Evolutionary conservation across 2,329 filamentous ascomycete species (phyloP).

Genomic region (Cucurbitaria berberidis): DNA sequence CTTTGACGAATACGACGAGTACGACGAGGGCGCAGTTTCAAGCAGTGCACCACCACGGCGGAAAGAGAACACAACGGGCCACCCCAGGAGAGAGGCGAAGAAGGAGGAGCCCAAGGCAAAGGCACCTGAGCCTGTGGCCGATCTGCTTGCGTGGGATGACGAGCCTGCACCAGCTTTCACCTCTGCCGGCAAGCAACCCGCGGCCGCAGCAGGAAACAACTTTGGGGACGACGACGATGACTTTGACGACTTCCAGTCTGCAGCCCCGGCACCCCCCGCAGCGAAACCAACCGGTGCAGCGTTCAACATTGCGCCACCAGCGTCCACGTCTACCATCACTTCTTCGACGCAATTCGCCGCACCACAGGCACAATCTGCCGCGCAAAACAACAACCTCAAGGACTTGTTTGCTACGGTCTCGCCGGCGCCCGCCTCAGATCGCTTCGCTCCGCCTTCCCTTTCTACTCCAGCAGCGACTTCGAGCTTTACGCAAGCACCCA

Average conservation of each 20-base stretch:
- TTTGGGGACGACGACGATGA: conserved; percentile 78
- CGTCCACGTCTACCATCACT: conserved; percentile 54
- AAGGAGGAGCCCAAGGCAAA: conserved; percentile 79
- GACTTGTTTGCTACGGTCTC: conserved; percentile 85
- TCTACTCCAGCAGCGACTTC: conserved; percentile 45
- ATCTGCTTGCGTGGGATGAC: conserved; percentile 89
- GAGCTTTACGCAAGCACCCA: conserved; percentile 55
- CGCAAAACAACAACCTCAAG: conserved; percentile 79
- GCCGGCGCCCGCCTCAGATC: conserved; percentile 64
- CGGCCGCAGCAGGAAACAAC: conserved; percentile 49
- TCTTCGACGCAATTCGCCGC: conserved; percentile 75
- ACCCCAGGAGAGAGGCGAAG: conserved; percentile 57
- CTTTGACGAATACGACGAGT: conserved; percentile 98
- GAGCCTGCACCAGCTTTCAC: conserved; percentile 64
- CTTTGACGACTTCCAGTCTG: conserved; percentile 97
- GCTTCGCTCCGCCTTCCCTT: conserved; percentile 58
- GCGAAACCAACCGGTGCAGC: conserved; percentile 66
- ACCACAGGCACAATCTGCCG: conserved; percentile 83
- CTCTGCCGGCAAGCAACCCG: conserved; percentile 54
- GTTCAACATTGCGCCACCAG: conserved; percentile 54
- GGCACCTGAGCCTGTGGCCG: conserved; percentile 74
- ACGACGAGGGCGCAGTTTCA: conserved; percentile 75
- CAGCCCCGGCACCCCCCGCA: conserved; percentile 57
- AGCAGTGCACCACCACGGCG: conserved; percentile 56
- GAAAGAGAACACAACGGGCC: conserved; percentile 53